Evolutionary conservation across 441 rosid species (phyloP), one percentile per base, ranked within the genome.

Genomic region (Aquilaria agallochum): DNA sequence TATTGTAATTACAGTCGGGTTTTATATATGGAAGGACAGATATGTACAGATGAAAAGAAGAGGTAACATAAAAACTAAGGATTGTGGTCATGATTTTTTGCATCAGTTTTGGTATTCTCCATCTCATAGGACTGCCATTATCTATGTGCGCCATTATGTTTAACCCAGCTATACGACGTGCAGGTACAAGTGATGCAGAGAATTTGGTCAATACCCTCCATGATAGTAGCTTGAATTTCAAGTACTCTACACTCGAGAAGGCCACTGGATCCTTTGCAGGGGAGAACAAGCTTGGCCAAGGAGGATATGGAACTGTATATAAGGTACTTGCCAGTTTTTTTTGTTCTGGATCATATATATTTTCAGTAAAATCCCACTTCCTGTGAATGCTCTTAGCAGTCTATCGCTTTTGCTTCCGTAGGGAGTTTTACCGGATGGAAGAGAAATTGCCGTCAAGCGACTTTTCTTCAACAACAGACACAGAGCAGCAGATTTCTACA

Each of bases 251-350:
- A 30, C 78, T 94, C 0, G 99, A 89, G 81, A 94, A 82, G 53
- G 96, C 96, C 4, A 94, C 99, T 6, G 88, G 78, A 61, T 86
- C 90, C 2, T 94, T 94, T 55, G 79, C 76, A 33, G 67, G 53
- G 0, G 79, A 72, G 15, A 89, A 95, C 79, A 91, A 89, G 80
- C 92, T 95, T 20, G 99, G 99, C 59, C 97, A 95, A 70, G 99
- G 97, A 60, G 99, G 99, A 31, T 95, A 87, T 59, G 99, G 99
- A 63, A 80, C 96, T 56, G 99, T 91, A 44, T 91, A 95, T 70
- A 91, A 95, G 92, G 99, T 90, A 64, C 12, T 36, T 36, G 42
- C 42, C 46, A 62, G 40, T n/a, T 58, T 30, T 4, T 12, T 44
- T 9, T 40, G 30, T 7, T 40, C 45, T 40, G 45, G 9, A 40